Percentiles rank a stretch among this genome's conserved stretches.
Conservation (phyloP, 495 filamentous ascomycete genomes). For the Patellaria atrata region DNA sequence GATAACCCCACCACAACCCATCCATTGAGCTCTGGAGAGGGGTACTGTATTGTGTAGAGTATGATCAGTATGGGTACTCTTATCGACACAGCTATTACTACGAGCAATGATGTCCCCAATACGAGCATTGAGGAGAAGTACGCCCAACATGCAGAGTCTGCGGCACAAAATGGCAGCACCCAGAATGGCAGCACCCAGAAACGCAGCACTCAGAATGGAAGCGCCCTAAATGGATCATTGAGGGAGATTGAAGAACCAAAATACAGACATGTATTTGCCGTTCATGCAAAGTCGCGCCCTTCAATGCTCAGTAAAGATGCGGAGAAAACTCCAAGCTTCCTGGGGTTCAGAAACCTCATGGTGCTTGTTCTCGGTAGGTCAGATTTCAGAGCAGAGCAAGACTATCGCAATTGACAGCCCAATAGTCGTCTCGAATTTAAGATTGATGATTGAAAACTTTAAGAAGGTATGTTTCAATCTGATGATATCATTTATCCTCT, state of each 20-base stretch:
- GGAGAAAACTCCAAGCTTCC: conserved; percentile 57
- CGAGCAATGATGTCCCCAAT: conserved; percentile 3
- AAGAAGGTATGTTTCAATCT: conserved; percentile 58
- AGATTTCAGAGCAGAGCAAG: conserved; percentile 1
- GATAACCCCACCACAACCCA: too few relatives aligned
- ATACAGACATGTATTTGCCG: conserved; percentile 79
- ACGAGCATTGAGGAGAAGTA: too few relatives aligned
- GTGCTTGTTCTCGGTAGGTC: conserved; percentile 70
- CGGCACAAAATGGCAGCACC: conserved; percentile 3
- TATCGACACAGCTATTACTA: conserved; percentile 11
- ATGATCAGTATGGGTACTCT: conserved; percentile 15
- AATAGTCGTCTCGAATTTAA: conserved; percentile 76
- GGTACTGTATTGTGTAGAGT: too few relatives aligned
- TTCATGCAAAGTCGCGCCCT: conserved; percentile 54
- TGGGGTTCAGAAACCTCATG: conserved; percentile 94
- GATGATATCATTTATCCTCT: too few relatives aligned
- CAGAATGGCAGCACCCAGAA: conserved; percentile 6
- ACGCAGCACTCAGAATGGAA: conserved; percentile 5
- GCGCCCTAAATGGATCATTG: conserved; percentile 8
- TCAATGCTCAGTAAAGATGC: conserved; percentile 82
- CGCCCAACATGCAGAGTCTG: conserved; percentile 3
- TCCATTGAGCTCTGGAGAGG: too few relatives aligned
- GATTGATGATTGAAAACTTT: conserved; percentile 91
- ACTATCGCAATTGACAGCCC: neutral
- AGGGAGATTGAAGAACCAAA: conserved; percentile 34